These are phyloP conservation scores for Malus orientalis DNA, from an alignment of 306 rosid species.

Conservation along the genomic window DNA sequence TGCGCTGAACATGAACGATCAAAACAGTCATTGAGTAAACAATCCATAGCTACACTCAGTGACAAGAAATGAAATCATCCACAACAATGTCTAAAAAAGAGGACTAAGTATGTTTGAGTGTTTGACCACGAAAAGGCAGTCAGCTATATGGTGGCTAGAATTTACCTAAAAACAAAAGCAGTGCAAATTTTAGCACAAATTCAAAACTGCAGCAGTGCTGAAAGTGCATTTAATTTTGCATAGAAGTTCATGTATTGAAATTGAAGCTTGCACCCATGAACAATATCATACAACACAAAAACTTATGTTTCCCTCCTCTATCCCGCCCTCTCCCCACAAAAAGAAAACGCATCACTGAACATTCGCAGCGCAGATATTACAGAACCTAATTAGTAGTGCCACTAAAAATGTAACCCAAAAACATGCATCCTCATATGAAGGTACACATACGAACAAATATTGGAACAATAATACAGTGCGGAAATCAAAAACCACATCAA, in stretches of 20 bases:
- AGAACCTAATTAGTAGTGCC: background rate
- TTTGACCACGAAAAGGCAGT: background rate
- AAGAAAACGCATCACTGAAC: background rate
- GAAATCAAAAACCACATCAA: background rate
- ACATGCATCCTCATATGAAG: background rate
- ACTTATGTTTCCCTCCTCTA: background rate
- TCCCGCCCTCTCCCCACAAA: background rate
- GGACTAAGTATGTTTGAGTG: background rate
- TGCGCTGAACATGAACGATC: constrained; percentile 50
- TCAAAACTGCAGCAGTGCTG: background rate
- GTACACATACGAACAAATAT: background rate
- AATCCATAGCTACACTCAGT: background rate
- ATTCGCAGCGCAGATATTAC: background rate
- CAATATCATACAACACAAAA: background rate
- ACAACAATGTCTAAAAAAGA: background rate
- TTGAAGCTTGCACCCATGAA: background rate
- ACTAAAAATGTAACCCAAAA: background rate
- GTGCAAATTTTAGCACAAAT: background rate
- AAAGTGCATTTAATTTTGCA: background rate
- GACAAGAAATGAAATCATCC: background rate
- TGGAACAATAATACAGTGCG: background rate
- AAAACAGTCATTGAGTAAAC: background rate
- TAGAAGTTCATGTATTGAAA: background rate
- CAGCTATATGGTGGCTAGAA: background rate
- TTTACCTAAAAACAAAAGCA: background rate